These are phyloP conservation scores for Paramecium primaurelia DNA, from an alignment of 73 alveolate genomes.

Conservation along the genomic window DNA sequence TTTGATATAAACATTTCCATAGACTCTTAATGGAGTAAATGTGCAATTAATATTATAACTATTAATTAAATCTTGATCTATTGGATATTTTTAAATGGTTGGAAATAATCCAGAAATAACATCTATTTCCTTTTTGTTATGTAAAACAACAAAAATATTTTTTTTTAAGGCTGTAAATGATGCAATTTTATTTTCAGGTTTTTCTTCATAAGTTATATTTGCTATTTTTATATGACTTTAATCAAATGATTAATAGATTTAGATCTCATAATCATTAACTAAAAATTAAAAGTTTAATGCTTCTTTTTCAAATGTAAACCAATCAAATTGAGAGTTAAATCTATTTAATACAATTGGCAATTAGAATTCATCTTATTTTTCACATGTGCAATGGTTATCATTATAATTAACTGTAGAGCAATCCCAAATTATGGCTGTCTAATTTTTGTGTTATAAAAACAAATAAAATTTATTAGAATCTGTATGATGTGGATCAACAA, in stretches of 20 bases:
- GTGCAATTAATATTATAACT: background rate
- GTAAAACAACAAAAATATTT: background rate
- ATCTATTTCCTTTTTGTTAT: background rate
- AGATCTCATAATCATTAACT: background rate
- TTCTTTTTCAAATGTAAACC: background rate
- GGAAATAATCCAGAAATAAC: background rate
- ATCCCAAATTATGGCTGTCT: background rate
- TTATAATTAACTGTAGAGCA: background rate
- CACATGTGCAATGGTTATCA: background rate
- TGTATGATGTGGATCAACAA: constrained; percentile 1
- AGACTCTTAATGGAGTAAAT: background rate
- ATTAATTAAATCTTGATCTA: background rate
- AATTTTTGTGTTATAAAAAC: background rate
- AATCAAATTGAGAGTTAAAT: background rate
- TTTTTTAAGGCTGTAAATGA: background rate
- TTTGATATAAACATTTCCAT: background rate
- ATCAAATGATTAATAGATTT: background rate
- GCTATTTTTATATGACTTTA: background rate
- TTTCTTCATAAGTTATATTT: background rate
- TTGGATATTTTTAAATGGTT: background rate
- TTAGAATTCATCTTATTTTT: background rate
- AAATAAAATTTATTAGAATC: background rate
- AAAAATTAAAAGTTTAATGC: background rate
- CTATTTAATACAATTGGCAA: background rate
- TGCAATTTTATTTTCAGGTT: background rate